Base-by-base conservation (phyloP, 192 early-diverging fungal species). In the Ramicandelaber brevisporus region DNA sequence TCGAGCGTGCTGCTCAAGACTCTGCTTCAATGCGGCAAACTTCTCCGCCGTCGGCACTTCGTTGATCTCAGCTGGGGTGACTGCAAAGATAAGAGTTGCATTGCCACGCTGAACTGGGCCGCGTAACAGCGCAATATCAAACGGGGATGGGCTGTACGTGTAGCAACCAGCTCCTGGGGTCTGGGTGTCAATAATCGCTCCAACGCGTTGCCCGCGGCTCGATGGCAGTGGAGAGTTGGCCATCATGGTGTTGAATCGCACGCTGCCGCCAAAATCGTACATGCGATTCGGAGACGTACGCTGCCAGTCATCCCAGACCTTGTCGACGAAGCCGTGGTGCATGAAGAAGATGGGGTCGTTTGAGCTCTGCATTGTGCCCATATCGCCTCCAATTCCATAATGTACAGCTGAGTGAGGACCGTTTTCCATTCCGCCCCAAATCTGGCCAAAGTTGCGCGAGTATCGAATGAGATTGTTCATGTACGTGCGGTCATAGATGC, bases 261-360 rank as follows among this genome's bases (percentile, higher is more conserved):
- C 24, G 6, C 32, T 10, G 21, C n/a, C n/a, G 37, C 14, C 20
- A 30, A 40, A 10, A 15, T 17, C 3, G 18, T 9, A 13, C 4
- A 10, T 10, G 5, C 14, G 4, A 15, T 4, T 17, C 6, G 11
- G 12, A 8, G 5, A n/a, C 6, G 19, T 8, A 29, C 35, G 40
- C 34, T 55, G 52, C 45, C 50, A 53, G 14, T 20, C 17, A 14
- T 20, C 21, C 50, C 50, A 58, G 4, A 59, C 20, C 23, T 40
- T 38, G 45, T 50, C 60, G 14, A 63, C 40, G 35, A 40, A 38
- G 14, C 44, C 48, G 31, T 63, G 60, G 44, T 63, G 55, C 15
- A 63, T 21, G 26, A 43, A 59, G 42, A 63, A 63, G 19, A 55
- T 16, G 11, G 48, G 48, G 23, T 63, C 60, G 37, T 41, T 42